A percentile compares a stretch with the other conserved stretches of the same genome.
Evolutionary conservation across 2,329 filamentous ascomycete species (phyloP).

Genomic region (Talaromyces sp.): DNA sequence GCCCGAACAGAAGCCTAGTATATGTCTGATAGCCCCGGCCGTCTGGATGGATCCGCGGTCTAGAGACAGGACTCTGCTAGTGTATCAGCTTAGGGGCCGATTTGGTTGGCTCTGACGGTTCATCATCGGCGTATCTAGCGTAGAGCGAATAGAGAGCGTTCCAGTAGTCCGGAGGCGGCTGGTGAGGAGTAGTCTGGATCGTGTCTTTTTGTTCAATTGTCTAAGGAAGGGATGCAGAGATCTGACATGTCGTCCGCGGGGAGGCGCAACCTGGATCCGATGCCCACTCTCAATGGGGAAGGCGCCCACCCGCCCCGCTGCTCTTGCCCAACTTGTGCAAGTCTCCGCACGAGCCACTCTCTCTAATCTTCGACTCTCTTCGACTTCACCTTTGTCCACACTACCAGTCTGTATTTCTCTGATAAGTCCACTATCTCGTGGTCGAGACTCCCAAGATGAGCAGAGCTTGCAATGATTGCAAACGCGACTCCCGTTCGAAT

Average conservation of each 20-base stretch:
- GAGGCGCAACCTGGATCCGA: neutral
- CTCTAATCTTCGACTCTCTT: neutral
- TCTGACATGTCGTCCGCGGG: slow-evolving; percentile 13
- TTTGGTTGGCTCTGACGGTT: neutral
- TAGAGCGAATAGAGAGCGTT: neutral
- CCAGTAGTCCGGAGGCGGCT: neutral
- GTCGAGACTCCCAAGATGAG: too few relatives aligned
- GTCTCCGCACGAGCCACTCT: neutral
- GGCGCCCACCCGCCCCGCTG: neutral
- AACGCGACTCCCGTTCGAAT: neutral
- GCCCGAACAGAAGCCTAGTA: neutral
- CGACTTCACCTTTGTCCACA: neutral
- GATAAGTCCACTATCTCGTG: too few relatives aligned
- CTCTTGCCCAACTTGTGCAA: neutral
- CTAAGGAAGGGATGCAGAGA: slow-evolving; percentile 3
- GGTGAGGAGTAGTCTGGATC: neutral
- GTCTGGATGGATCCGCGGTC: neutral
- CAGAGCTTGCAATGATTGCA: too few relatives aligned
- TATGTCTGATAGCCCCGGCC: neutral
- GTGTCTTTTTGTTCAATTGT: neutral
- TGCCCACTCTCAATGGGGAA: neutral
- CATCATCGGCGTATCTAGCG: neutral
- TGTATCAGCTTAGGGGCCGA: neutral
- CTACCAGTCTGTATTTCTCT: neutral
- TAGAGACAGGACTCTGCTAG: neutral